Conservation (phyloP, 2,329 filamentous ascomycete genomes). For the Ophiostoma australiae region DNA sequence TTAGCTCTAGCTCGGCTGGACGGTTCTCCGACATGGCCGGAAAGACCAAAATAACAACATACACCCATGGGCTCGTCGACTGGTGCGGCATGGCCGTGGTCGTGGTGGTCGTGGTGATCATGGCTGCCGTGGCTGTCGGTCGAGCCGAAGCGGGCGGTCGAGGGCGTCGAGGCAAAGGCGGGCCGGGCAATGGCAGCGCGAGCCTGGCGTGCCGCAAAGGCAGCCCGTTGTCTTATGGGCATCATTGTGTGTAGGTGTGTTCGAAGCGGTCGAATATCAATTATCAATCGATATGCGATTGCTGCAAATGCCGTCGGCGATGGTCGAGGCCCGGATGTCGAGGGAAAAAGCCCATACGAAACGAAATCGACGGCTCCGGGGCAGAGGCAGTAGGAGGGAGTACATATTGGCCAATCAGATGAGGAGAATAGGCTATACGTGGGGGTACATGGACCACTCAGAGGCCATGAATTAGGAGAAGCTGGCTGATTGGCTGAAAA, state of each 20-base stretch:
- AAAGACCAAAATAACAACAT: constrained; percentile 34
- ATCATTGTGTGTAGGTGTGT: constrained; percentile 33
- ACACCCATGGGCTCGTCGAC: constrained; percentile 53
- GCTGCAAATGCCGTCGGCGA: constrained; percentile 15
- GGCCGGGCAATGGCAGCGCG: constrained; percentile 28
- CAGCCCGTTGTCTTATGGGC: constrained; percentile 37
- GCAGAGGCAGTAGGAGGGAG: constrained; percentile 10
- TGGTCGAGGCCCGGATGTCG: constrained; percentile 17
- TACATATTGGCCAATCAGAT: constrained; percentile 10
- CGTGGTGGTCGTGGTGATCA: constrained; percentile 21
- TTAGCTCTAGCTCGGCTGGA: not conserved
- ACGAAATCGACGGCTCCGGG: constrained; percentile 15
- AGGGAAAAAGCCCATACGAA: constrained; percentile 23
- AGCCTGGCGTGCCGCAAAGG: constrained; percentile 38
- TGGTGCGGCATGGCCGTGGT: constrained; percentile 41
- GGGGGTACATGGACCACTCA: constrained; percentile 22
- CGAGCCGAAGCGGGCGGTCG: constrained; percentile 46
- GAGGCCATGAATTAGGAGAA: constrained; percentile 23
- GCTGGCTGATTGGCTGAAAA: constrained; percentile 21
- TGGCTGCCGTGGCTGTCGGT: constrained; percentile 26
- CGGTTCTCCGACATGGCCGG: not conserved
- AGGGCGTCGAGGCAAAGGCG: constrained; percentile 19
- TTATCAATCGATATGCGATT: not conserved
- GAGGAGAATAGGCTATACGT: not conserved
- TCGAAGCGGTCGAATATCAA: not conserved